These are phyloP conservation scores for Luzula sylvatica DNA, from an alignment of 176 grass and related monocot genomes.

Conservation along the genomic window DNA sequence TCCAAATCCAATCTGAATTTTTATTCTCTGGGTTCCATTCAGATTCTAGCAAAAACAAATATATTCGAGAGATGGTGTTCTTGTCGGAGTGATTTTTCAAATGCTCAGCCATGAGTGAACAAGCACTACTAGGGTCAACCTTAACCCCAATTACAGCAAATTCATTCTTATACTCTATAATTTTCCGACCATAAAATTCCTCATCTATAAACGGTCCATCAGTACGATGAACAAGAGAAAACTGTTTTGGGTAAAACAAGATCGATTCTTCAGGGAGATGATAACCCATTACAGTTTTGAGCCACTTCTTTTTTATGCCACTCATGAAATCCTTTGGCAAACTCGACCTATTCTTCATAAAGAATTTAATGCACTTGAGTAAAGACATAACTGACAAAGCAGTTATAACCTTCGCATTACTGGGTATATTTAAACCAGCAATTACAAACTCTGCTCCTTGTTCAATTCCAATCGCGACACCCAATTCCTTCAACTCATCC, in stretches of 20 bases:
- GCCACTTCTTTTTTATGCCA: slow-evolving; percentile 34
- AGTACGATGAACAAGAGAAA: slow-evolving; percentile 17
- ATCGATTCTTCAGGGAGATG: slow-evolving; percentile 30
- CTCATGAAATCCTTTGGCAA: slow-evolving; percentile 26
- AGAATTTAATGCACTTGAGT: slow-evolving; percentile 28
- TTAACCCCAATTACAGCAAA: slow-evolving; percentile 33
- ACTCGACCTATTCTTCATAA: neutral
- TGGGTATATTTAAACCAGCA: slow-evolving; percentile 36
- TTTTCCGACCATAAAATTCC: slow-evolving; percentile 29
- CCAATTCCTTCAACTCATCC: slow-evolving; percentile 36
- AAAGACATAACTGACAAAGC: slow-evolving; percentile 23
- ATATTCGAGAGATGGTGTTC: slow-evolving; percentile 41
- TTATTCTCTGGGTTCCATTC: slow-evolving; percentile 28
- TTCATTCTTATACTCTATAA: slow-evolving; percentile 24
- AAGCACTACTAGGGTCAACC: slow-evolving; percentile 21
- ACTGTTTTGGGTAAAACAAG: slow-evolving; percentile 37
- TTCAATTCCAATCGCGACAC: slow-evolving; percentile 30
- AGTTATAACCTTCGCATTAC: slow-evolving; percentile 18
- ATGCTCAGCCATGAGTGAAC: slow-evolving; percentile 30
- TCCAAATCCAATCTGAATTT: slow-evolving; percentile 42
- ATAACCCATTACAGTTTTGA: slow-evolving; percentile 49
- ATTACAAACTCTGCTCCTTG: slow-evolving; percentile 31
- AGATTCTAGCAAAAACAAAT: slow-evolving; percentile 32
- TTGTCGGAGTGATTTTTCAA: slow-evolving; percentile 29
- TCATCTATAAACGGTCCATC: slow-evolving; percentile 76